phyloP scores from a whole-genome alignment of 768 basidiomycete species.

The Suillus weaverae region DNA sequence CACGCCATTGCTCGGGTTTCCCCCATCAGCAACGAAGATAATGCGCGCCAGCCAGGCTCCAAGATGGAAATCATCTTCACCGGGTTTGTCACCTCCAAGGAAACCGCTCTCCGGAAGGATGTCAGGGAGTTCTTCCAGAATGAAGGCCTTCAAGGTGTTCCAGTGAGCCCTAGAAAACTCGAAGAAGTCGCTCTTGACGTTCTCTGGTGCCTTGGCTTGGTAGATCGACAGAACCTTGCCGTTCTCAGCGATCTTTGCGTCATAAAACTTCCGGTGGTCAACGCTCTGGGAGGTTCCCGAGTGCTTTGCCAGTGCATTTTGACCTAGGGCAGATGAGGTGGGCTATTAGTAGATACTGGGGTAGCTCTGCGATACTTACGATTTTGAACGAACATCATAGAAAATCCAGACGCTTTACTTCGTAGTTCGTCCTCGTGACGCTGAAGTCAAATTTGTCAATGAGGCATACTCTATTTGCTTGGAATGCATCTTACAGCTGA shows the following conservation, averaged over 20 bases:
- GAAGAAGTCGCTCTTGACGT: constrained; percentile 41
- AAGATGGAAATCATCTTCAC: constrained; percentile 58
- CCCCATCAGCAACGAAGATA: constrained; percentile 38
- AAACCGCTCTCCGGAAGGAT: constrained; percentile 45
- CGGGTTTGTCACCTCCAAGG: constrained; percentile 46
- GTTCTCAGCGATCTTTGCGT: constrained; percentile 40
- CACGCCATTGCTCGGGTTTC: constrained; percentile 28
- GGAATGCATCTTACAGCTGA: constrained; percentile 34
- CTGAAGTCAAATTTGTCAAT: constrained; percentile 24
- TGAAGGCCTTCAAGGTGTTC: constrained; percentile 36
- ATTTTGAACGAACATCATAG: constrained; percentile 35
- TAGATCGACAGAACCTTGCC: constrained; percentile 43
- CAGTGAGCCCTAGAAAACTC: constrained; percentile 39
- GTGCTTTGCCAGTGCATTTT: constrained; percentile 41
- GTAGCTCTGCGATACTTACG: constrained; percentile 36
- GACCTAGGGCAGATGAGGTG: constrained; percentile 33
- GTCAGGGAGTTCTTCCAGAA: constrained; percentile 40
- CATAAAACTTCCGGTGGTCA: constrained; percentile 45
- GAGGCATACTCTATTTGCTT: not conserved
- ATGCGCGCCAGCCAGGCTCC: constrained; percentile 54
- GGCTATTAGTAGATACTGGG: not conserved
- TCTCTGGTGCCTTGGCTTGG: constrained; percentile 36
- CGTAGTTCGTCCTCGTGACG: constrained; percentile 47
- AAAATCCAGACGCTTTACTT: constrained; percentile 35
- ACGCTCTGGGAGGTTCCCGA: constrained; percentile 34